Conservation (phyloP, 129 eudicot species). For the Pittosporum tobira region DNA sequence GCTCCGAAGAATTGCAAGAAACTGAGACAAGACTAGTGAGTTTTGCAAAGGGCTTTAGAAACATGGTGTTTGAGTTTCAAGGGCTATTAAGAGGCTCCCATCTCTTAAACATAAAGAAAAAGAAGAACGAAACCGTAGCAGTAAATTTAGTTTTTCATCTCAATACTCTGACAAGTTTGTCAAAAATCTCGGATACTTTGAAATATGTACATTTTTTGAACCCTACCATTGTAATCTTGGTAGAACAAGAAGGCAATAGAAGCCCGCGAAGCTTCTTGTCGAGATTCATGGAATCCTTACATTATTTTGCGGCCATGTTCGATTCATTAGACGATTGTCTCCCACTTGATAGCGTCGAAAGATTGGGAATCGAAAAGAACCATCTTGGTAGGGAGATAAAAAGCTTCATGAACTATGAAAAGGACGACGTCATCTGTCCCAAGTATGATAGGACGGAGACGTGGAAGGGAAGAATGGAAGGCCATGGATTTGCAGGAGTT, state of each 20-base stretch:
- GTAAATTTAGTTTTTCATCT: slow-evolving; percentile 37
- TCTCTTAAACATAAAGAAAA: slow-evolving; percentile 17
- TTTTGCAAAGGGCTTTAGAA: slow-evolving; percentile 35
- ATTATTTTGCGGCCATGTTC: slow-evolving; percentile 54
- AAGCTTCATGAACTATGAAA: slow-evolving; percentile 23
- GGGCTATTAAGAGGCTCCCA: slow-evolving; percentile 35
- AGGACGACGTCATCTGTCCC: slow-evolving; percentile 14
- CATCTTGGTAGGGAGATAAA: slow-evolving; percentile 53
- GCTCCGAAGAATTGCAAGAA: slow-evolving; percentile 39
- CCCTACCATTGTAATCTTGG: slow-evolving; percentile 37
- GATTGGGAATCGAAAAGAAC: slow-evolving; percentile 46
- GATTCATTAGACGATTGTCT: slow-evolving; percentile 55
- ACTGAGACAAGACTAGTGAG: slow-evolving; percentile 47
- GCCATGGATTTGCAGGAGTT: slow-evolving; percentile 37
- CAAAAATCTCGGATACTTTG: slow-evolving; percentile 35
- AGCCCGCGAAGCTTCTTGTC: slow-evolving; percentile 34
- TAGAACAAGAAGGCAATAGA: slow-evolving; percentile 48
- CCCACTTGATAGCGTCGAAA: slow-evolving; percentile 41
- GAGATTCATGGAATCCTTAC: slow-evolving; percentile 50
- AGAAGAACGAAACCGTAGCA: slow-evolving; percentile 38
- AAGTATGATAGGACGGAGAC: slow-evolving; percentile 48
- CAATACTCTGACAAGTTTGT: slow-evolving; percentile 19
- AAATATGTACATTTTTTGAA: slow-evolving; percentile 21
- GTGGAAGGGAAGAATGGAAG: slow-evolving; percentile 55
- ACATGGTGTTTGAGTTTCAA: slow-evolving; percentile 35